Percentiles rank a stretch among this genome's conserved stretches.
These are phyloP conservation scores for Sclerotinia subarctica DNA, from an alignment of 2,329 filamentous ascomycete species.

Conservation along the genomic window DNA sequence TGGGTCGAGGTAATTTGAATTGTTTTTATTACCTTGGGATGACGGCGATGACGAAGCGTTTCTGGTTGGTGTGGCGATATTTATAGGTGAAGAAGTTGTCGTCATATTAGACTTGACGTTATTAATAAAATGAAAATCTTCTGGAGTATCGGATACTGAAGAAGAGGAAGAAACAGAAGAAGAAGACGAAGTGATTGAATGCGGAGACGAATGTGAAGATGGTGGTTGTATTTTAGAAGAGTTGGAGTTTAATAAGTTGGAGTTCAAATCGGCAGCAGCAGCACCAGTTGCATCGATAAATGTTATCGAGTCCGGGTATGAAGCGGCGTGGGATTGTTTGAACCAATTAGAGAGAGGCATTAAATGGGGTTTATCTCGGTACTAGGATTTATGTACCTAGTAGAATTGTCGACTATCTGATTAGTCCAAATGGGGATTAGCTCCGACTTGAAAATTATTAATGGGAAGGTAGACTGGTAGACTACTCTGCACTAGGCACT, in stretches of 20 bases:
- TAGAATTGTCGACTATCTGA: neutral
- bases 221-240: constrained; percentile 2
- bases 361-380: neutral
- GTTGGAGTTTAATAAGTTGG: constrained; percentile 12
- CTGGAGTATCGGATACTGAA: neutral
- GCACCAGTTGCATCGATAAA: neutral
- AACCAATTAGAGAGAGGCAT: constrained; percentile 20
- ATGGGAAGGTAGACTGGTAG: neutral
- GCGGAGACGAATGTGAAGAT: constrained; percentile 15
- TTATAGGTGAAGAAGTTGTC: constrained; percentile 37
- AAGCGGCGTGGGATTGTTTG: constrained; percentile 14
- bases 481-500: too few relatives aligned
- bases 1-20: constrained; percentile 31
- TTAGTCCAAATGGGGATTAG: neutral
- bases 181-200: neutral
- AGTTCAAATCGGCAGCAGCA: neutral
- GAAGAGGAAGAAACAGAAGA: neutral
- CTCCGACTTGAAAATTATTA: neutral
- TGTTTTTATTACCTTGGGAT: constrained; percentile 37
- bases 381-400: neutral
- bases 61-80: constrained; percentile 38
- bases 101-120: constrained; percentile 32
- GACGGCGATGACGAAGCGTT: constrained; percentile 40
- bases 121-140: neutral
- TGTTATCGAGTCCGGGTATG: constrained; percentile 11